Base-by-base conservation (phyloP, 495 filamentous ascomycete species). In the Saxophila tyrrhenica region DNA sequence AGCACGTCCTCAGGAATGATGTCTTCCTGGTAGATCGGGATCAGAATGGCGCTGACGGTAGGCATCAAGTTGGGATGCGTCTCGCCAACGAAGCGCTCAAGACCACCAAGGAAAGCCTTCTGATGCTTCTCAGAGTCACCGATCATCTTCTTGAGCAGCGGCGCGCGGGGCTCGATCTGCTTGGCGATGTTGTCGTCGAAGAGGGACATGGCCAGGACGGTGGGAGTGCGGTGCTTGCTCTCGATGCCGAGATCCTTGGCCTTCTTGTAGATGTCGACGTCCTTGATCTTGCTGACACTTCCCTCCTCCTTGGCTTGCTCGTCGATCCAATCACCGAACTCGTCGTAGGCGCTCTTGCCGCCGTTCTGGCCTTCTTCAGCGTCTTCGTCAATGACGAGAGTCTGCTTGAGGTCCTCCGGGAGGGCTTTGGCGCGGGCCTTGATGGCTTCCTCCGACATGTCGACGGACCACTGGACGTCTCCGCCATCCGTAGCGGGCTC, bases 61-160 rank as follows among this genome's bases (percentile, higher is more conserved):
- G 81, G 70, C 52, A 87, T 77, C 63, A 95, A 79, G 45, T 89
- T 81, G 1, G 88, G 81, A 63, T 85, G 79, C 32, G 94, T 84
- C 62, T 84, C 84, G 68, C 86, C 81, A 48, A 97, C 78, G 60
- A 96, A 90, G 56, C 90, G 89, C 72, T 98, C 92, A 32, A 86
- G 89, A 55, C 92, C 92, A 63, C 94, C 94, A n/a, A 98, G 82
- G 69, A 98, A 83, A 50, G 92, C 90, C 78, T 92, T 95, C 74
- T 97, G 81, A 68, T 97, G 91, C 52, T 84, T 82, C 63, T 98
- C 92, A 23, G 87, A 87, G 21, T 81, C 84, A 43, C 43, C 45
- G 63, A 94, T 80, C 75, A 96, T 78, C 84, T 89, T 87, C 74
- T 92, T 94, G 55, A 98, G 79, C 74, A 98, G 83, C 52, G 74